Evolutionary conservation across 192 early-diverging fungal species (phyloP), one percentile per base, ranked within the genome.

Genomic region (Podila epicladia): DNA sequence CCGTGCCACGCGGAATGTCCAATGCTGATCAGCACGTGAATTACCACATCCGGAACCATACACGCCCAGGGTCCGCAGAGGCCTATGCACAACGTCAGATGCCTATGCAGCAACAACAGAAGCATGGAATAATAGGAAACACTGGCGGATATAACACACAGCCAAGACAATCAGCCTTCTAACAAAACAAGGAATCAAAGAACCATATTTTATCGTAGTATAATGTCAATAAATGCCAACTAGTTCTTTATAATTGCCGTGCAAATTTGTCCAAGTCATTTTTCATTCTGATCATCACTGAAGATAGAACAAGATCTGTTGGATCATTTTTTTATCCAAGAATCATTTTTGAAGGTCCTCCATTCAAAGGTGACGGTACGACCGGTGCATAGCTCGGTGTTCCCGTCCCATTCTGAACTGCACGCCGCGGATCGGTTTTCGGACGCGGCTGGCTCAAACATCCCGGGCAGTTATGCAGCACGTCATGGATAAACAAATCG

Each of bases 401-500:
- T 8, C 53, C 24, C 20, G 53, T 22, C 17, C 24, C n/a, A 55
- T 9, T 55, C 5, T 53, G 50, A 55, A 55, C 9, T 3, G 20
- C 24, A 9, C 24, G 53, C 20, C 62, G 62, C 22, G 62, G 31
- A 5, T n/a, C 62, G 2, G 29, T 31, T 31, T 33, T 33, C 5
- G 59, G 31, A 17, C 80, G 74, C 20, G 77, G 75, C 60, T 74
- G 73, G 24, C 78, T 82, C 73, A 86, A 77, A 35, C 94, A 95
- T 29, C 91, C 91, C 0, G 93, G 92, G 82, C 97, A 98, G 73
- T 95, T 96, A 69, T 96, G 95, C 35, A 98, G 84, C 20, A 93
- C 92, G 72, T 98, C 96, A 73, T 98, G 97, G 28, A 96, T 87
- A 85, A 93, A 98, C 3, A 95, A 65, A 82, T 98, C 97, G 82